Percentiles rank a stretch among this genome's conserved stretches.
These are phyloP conservation scores for Pistacia atlantica DNA, from an alignment of 345 rosid genomes.

Conservation along the genomic window DNA sequence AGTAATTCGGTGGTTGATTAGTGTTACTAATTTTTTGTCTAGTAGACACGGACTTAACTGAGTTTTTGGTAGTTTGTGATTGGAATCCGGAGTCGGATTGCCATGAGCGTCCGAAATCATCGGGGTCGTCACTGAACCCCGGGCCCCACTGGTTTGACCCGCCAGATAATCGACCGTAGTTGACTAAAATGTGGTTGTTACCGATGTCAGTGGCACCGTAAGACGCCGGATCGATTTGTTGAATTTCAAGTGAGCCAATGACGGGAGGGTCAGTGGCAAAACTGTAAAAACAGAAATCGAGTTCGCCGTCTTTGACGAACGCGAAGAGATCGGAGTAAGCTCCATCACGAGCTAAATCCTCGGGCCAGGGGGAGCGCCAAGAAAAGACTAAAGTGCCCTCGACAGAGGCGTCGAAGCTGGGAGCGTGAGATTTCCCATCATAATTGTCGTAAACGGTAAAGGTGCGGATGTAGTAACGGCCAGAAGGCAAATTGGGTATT, in stretches of 20 bases:
- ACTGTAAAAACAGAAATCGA: constrained; percentile 87
- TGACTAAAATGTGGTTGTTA: constrained; percentile 54
- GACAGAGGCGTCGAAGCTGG: constrained; percentile 85
- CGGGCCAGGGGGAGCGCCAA: constrained; percentile 91
- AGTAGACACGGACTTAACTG: constrained; percentile 48
- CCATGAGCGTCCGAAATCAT: constrained; percentile 86
- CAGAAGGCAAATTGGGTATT: constrained; percentile 63
- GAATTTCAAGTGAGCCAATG: constrained; percentile 75
- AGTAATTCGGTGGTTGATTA: constrained; percentile 74
- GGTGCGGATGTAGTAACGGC: constrained; percentile 86
- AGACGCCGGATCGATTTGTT: constrained; percentile 71
- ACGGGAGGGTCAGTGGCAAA: constrained; percentile 95
- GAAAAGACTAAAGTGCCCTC: constrained; percentile 91
- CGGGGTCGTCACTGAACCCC: constrained; percentile 83
- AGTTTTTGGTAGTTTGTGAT: constrained; percentile 23
- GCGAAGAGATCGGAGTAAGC: constrained; percentile 95
- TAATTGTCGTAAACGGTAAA: constrained; percentile 97
- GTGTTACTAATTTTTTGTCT: constrained; percentile 44
- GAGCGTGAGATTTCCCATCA: constrained; percentile 86
- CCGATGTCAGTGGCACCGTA: constrained; percentile 60
- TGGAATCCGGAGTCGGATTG: constrained; percentile 63
- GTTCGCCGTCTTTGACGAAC: constrained; percentile 73
- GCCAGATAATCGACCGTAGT: constrained; percentile 80
- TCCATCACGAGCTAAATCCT: constrained; percentile 63
- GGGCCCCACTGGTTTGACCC: constrained; percentile 90